Evolutionary conservation across 495 filamentous ascomycete genomes (phyloP).

Genomic region (Halenospora varia): DNA sequence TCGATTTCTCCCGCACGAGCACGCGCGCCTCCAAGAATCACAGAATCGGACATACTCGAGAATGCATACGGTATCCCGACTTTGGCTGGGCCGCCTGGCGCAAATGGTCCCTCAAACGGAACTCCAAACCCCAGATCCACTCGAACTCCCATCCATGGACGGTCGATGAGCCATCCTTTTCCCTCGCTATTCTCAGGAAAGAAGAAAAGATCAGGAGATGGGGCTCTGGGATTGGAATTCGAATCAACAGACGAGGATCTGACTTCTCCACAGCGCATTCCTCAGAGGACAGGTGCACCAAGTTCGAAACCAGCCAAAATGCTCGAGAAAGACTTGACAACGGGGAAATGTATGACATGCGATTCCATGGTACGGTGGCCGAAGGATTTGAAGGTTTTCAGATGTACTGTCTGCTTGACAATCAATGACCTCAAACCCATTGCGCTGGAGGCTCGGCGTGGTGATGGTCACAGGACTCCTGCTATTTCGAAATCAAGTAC

Average conservation of each 20-base stretch:
- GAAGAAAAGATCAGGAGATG: slow-evolving; percentile 44
- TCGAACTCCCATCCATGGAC: slow-evolving; percentile 43
- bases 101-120: slow-evolving; percentile 14
- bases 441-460: slow-evolving; percentile 16
- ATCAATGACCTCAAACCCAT: slow-evolving; percentile 73
- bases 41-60: slow-evolving; percentile 20
- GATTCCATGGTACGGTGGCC: slow-evolving; percentile 81
- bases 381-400: slow-evolving; percentile 66
- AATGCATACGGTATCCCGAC: slow-evolving; percentile 31
- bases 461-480: slow-evolving; percentile 18
- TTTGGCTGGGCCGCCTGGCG: slow-evolving; percentile 10
- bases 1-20: slow-evolving; percentile 8
- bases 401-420: slow-evolving; percentile 82
- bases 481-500: slow-evolving; percentile 4
- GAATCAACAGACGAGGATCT: slow-evolving; percentile 21
- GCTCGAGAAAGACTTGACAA: slow-evolving; percentile 41
- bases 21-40: slow-evolving; percentile 7
- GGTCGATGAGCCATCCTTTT: slow-evolving; percentile 76
- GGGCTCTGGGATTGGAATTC: not conserved
- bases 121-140: slow-evolving; percentile 17
- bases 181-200: slow-evolving; percentile 57
- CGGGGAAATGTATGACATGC: slow-evolving; percentile 79
- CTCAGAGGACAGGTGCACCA: not conserved
- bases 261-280: not conserved
- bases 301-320: slow-evolving; percentile 11